phyloP scores from a whole-genome alignment of 2,329 filamentous ascomycete genomes.

The Myotisia sp. region DNA sequence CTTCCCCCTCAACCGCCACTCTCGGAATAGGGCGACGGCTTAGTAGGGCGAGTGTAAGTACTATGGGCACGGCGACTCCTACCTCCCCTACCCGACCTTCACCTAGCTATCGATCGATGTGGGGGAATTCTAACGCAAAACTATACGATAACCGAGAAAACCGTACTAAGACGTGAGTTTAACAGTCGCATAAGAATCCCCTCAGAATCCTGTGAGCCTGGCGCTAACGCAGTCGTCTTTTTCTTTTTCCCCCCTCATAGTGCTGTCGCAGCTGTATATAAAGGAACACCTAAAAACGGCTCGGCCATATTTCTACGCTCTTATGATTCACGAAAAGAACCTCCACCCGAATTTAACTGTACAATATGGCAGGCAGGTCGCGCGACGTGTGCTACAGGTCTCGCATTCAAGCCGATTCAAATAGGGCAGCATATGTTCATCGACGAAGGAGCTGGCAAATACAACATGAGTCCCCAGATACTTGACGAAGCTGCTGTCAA shows the following conservation, averaged over 20 bases:
- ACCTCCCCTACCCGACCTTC: constrained; percentile 42
- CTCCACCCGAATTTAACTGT: constrained; percentile 79
- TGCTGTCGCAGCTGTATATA: constrained; percentile 80
- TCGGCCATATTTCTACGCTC: constrained; percentile 67
- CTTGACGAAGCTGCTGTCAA: constrained; percentile 84
- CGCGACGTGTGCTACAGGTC: constrained; percentile 77
- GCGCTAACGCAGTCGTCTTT: too few relatives aligned
- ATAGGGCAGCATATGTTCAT: constrained; percentile 90
- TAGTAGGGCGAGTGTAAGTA: constrained; percentile 71
- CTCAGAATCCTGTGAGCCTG: not conserved
- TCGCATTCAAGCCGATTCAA: constrained; percentile 91
- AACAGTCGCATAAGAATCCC: too few relatives aligned
- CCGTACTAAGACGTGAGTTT: constrained; percentile 72
- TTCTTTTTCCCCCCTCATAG: constrained; percentile 34
- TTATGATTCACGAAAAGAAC: constrained; percentile 88
- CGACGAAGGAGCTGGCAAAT: constrained; percentile 80
- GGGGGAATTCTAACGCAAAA: constrained; percentile 69
- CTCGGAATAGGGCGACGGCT: constrained; percentile 42
- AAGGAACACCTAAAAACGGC: constrained; percentile 57
- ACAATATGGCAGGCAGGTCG: constrained; percentile 95
- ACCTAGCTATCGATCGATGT: constrained; percentile 35
- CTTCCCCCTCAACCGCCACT: constrained; percentile 3
- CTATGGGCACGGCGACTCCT: constrained; percentile 57
- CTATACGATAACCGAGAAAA: constrained; percentile 80
- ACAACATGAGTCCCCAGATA: constrained; percentile 73